Conservation (phyloP, 306 rosid species). For the Prunus dulcis region DNA sequence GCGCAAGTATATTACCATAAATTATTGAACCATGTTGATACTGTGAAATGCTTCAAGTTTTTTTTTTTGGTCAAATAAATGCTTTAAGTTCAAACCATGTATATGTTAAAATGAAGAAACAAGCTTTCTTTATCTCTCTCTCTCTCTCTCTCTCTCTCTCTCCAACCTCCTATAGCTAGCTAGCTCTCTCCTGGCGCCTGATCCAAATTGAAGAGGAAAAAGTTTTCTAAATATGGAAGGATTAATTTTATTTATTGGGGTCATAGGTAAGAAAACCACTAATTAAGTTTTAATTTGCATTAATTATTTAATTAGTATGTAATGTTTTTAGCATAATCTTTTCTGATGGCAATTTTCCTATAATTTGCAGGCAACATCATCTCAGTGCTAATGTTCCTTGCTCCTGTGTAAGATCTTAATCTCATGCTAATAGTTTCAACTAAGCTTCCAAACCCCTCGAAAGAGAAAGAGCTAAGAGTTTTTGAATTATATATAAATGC, state of each 20-base stretch:
- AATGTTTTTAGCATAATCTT: too few relatives aligned
- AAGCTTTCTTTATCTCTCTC: background rate
- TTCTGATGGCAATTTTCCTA: background rate
- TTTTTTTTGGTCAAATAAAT: too few relatives aligned
- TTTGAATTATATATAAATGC: background rate
- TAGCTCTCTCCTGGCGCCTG: background rate
- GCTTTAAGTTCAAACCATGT: too few relatives aligned
- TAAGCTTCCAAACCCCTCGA: background rate
- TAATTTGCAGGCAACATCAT: slow-evolving; percentile 53
- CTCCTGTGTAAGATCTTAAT: slow-evolving; percentile 50
- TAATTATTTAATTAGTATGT: too few relatives aligned
- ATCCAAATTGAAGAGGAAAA: background rate
- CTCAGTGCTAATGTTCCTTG: slow-evolving; percentile 65
- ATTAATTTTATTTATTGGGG: slow-evolving; percentile 46
- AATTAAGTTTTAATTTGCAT: background rate
- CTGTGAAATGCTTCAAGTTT: background rate
- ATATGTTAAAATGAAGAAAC: background rate
- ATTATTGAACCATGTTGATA: background rate
- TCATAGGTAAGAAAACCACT: slow-evolving; percentile 35
- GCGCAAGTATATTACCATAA: background rate
- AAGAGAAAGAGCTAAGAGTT: background rate
- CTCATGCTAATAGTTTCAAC: too few relatives aligned
- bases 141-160: background rate
- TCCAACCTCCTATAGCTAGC: background rate
- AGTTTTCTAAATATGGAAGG: slow-evolving; percentile 32